phyloP scores from a whole-genome alignment of 2,329 filamentous ascomycete species.

The Fusarium proliferatum region DNA sequence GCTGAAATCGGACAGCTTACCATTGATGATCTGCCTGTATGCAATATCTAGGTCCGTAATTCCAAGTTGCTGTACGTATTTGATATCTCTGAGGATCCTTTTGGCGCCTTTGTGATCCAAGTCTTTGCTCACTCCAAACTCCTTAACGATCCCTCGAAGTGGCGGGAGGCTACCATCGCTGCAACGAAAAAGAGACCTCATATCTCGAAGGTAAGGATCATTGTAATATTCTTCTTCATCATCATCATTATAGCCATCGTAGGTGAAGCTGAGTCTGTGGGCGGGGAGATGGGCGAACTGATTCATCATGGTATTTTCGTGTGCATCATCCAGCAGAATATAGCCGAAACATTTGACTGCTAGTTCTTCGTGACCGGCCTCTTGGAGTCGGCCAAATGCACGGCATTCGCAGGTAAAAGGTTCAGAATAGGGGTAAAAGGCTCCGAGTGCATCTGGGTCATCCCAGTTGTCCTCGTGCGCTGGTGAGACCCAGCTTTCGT shows the following conservation, averaged over 20 bases:
- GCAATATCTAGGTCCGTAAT: not conserved
- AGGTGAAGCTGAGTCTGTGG: not conserved
- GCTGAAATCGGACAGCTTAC: constrained; percentile 43
- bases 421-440: not conserved
- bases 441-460: not conserved
- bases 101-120: not conserved
- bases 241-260: not conserved
- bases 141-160: constrained; percentile 6
- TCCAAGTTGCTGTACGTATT: not conserved
- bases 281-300: not conserved
- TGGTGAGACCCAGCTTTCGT: not conserved
- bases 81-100: not conserved
- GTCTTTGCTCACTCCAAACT: not conserved
- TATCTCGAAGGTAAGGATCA: not conserved
- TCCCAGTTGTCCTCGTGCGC: not conserved
- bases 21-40: constrained; percentile 31
- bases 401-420: not conserved
- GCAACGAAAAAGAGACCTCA: not conserved
- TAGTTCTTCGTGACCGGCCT: not conserved
- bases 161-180: not conserved
- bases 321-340: not conserved
- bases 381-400: constrained; percentile 1
- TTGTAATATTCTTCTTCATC: not conserved
- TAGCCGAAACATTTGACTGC: constrained; percentile 7
- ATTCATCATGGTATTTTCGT: not conserved